Evolutionary conservation across 2,329 filamentous ascomycete species (phyloP), one percentile per base, ranked within the genome.

Genomic region (Botrytis hyacinthi): DNA sequence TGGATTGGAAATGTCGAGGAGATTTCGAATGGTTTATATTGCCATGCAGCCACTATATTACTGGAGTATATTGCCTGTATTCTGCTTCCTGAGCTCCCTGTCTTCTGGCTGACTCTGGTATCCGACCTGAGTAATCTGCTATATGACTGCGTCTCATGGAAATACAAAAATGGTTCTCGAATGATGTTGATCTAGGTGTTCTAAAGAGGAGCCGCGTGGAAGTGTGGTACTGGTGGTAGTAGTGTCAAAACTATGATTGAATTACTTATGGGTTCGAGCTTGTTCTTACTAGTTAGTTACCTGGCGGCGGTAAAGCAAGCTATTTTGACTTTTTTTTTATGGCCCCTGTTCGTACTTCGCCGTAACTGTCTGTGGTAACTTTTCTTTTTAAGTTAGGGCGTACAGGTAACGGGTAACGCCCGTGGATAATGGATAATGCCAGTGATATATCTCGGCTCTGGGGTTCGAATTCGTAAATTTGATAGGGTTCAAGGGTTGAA

Each of bases 311-410:
- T 72, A 72, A 67, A 42, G 46, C 20, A 72, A 42, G 46, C 20
- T 51, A 54, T 59, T 72, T 72, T 57, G 61, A 67, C 70, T 67
- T 71, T 72, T 67, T 72, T 72, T 57, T n/a, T n/a, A 42, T 35
- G 60, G 61, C 44, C 61, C 61, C 37, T 51, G 46, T 72, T 72
- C 37, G 48, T 42, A 35, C 35, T 68, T 40, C 48, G 65, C 65
- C 51, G 48, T 68, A 57, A 48, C 35, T 68, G 10, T 42, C 35
- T 40, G 65, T 68, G 29, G 65, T 68, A 35, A 14, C 32, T 51
- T 67, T 51, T 40, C 37, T 59, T 40, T 61, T 37, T 40, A n/a
- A 44, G 61, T 67, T 35, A 44, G 62, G 42, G 62, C 62, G 62
- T 66, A 66, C 42, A 46, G 62, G 46, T 20, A 14, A 67, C 46